Evolutionary conservation across 306 rosid genomes (phyloP), one percentile per base, ranked within the genome.

Genomic region (Quercus robur): DNA sequence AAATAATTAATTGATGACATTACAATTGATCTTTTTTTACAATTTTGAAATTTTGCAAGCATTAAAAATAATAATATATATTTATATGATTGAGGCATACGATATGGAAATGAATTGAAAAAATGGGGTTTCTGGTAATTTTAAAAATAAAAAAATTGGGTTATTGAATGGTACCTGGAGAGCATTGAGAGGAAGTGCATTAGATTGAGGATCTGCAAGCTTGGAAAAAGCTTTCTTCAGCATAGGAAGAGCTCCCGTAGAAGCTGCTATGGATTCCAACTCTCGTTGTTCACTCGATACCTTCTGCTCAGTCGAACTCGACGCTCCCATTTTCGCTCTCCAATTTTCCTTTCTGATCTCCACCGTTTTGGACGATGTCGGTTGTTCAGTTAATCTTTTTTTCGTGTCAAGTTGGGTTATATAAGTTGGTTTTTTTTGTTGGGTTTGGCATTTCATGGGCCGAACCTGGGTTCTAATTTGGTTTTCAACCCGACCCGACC

Each of bases 231-330:
- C 85, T 73, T 79, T 86, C 63, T 89, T 89, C 76, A 95, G 98
- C 75, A 88, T 28, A 13, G 94, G 91, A 68, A 95, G 97, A 86
- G 91, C 94, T 56, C 99, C 98, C 13, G 84, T 83, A 57, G 98
- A 91, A 44, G 91, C 80, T 9, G 97, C 97, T 35, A 85, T 69
- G 69, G 74, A 14, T 82, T 95, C 99, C 17, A 78, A 93, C 72
- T 90, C 95, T 14, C 78, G 81, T 76, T 90, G 98, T 18, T 95
- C 97, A 70, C 62, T 31, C 68, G 97, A 66, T 23, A 81, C 76
- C 19, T 31, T 66, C 58, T 85, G 85, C 85, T 81, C 91, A 63
- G 90, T 70, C 58, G 99, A 95, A n/a, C 80, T 62, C 23, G 99
- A 89, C 25, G 93, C 95, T 59, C 98, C 99, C 99, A 93, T 91